Conservation (phyloP, 1,139 yeast genomes). For the Lodderomyces margitis region DNA sequence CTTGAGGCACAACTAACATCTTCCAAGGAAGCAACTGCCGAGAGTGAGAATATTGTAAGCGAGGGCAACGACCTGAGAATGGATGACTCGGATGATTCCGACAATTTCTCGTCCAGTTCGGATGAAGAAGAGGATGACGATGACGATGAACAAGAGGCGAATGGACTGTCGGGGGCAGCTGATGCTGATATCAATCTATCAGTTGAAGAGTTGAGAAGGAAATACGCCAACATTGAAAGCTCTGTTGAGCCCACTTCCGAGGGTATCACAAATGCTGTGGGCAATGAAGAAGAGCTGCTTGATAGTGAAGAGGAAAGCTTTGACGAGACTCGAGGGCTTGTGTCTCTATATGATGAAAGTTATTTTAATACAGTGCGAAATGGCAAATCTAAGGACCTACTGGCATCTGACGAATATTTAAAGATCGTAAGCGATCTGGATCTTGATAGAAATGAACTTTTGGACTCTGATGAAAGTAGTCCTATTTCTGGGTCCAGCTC, state of each 20-base stretch:
- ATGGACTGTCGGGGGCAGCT: conserved; percentile 14
- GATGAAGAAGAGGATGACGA: conserved; percentile 29
- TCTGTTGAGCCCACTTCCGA: conserved; percentile 15
- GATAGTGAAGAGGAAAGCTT: conserved; percentile 1
- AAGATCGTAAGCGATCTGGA: conserved; percentile 7
- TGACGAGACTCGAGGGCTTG: conserved; percentile 26
- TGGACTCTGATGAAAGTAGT: conserved; percentile 24
- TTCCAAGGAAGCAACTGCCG: conserved; percentile 23
- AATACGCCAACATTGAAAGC: conserved; percentile 54
- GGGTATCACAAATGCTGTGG: conserved; percentile 1
- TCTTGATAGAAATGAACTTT: conserved; percentile 14
- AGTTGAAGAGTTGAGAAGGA: conserved; percentile 61
- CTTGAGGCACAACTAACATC: conserved; percentile 76
- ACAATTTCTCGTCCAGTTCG: conserved; percentile 21
- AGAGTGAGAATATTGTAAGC: conserved; percentile 15
- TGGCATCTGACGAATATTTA: neutral
- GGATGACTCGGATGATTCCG: conserved; percentile 21
- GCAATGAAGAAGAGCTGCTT: conserved; percentile 15
- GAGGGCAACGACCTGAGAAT: conserved; percentile 23
- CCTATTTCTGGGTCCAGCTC: conserved; percentile 9
- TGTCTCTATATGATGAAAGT: conserved; percentile 31
- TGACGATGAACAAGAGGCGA: conserved; percentile 2
- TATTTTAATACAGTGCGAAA: conserved; percentile 3
- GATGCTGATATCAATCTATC: conserved; percentile 55
- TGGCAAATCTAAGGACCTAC: neutral